Conservation (phyloP, 2,329 filamentous ascomycete species). For the Akanthomyces uredinophilus region DNA sequence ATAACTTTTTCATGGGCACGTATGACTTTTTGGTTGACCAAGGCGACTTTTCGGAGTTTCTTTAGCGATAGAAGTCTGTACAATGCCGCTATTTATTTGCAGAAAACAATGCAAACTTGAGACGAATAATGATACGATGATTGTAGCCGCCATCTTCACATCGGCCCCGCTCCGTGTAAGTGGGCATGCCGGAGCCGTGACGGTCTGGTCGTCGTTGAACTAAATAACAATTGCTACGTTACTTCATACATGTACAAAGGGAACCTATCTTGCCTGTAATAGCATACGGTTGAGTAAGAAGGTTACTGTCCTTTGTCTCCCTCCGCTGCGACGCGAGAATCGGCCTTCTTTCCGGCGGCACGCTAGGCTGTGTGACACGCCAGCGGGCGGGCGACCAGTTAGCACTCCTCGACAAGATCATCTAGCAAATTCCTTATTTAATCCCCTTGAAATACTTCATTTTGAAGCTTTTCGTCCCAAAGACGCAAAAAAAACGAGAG, state of each 20-base stretch:
- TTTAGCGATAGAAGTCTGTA: neutral
- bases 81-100: neutral
- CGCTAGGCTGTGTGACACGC: neutral
- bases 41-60: slow-evolving; percentile 1
- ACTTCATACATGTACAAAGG: neutral
- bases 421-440: no score
- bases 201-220: neutral
- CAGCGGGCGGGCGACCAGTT: neutral
- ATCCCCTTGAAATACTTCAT: neutral
- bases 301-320: no score
- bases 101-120: no score
- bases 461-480: neutral
- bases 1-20: slow-evolving; percentile 12
- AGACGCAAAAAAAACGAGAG: no score
- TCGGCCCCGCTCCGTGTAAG: neutral
- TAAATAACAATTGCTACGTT: neutral
- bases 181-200: neutral
- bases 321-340: neutral
- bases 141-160: no score
- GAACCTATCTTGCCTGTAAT: no score
- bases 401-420: neutral
- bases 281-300: no score
- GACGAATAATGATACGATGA: no score
- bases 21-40: slow-evolving; percentile 12
- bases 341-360: slow-evolving; percentile 1